phyloP scores from a whole-genome alignment of 1,284 basidiomycete species.

The Moesziomyces aphidis region DNA sequence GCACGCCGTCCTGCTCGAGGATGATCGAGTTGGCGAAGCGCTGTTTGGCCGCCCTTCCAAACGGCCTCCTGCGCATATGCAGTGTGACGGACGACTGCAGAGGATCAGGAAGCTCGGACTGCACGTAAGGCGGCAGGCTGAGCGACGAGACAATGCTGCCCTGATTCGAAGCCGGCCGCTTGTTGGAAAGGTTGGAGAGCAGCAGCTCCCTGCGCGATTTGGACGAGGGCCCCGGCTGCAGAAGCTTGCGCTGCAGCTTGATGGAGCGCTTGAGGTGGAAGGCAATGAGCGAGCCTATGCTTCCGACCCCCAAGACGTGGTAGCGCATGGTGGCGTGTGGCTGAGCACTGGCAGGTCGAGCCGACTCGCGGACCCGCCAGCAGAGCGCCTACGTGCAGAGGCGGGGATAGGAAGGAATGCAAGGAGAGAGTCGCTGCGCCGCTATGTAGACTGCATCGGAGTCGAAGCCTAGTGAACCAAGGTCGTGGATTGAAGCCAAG shows the following conservation, averaged over 20 bases:
- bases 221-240: conserved; percentile 27
- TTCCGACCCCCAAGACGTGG: conserved; percentile 65
- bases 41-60: conserved; percentile 23
- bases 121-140: conserved; percentile 43
- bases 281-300: conserved; percentile 63
- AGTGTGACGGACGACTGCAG: conserved; percentile 48
- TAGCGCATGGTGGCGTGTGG: conserved; percentile 52
- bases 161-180: conserved; percentile 19
- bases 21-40: conserved; percentile 31
- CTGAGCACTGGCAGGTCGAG: background rate
- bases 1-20: conserved; percentile 52
- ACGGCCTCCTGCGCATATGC: conserved; percentile 46
- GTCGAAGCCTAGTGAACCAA: too few relatives aligned
- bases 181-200: conserved; percentile 46
- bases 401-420: background rate
- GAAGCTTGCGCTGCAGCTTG: conserved; percentile 40
- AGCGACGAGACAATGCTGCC: conserved; percentile 42
- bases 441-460: background rate
- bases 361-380: background rate
- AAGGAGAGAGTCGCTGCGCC: background rate
- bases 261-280: conserved; percentile 59
- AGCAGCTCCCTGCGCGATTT: conserved; percentile 30
- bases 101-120: conserved; percentile 41
- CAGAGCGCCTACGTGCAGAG: background rate
- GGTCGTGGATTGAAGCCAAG: too few relatives aligned